Conservation (phyloP, 2,329 filamentous ascomycete genomes). For the Didymella sp. region DNA sequence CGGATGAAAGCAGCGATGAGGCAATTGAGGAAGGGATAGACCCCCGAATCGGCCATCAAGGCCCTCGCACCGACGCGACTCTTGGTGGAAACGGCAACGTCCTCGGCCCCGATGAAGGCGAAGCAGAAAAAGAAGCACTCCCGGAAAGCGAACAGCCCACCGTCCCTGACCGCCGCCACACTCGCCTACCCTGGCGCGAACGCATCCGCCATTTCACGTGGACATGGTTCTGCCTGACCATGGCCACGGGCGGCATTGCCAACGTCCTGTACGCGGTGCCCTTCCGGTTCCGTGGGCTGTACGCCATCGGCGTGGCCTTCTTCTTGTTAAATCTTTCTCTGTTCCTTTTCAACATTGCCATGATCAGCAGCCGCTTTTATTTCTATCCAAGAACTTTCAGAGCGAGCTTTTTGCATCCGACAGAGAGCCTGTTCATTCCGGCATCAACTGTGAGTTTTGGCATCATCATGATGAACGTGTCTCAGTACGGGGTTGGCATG, state of each 20-base stretch:
- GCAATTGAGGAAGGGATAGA: conserved; percentile 2
- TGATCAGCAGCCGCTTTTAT: conserved; percentile 73
- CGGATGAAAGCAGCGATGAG: neutral
- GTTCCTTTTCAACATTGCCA: conserved; percentile 72
- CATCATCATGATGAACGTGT: conserved; percentile 69
- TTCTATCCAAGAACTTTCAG: conserved; percentile 73
- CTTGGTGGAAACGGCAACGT: conserved; percentile 5
- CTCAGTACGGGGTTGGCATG: conserved; percentile 71
- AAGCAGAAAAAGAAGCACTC: neutral
- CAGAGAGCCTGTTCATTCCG: conserved; percentile 79
- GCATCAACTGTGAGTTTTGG: conserved; percentile 72
- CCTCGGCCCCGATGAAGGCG: neutral
- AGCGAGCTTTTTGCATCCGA: conserved; percentile 75
- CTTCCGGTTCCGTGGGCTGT: conserved; percentile 54
- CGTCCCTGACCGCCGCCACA: neutral
- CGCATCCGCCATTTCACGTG: conserved; percentile 71
- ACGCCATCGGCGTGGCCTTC: conserved; percentile 57
- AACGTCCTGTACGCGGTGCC: conserved; percentile 63
- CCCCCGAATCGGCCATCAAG: neutral
- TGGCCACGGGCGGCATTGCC: conserved; percentile 67
- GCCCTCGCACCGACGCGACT: neutral
- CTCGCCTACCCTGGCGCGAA: conserved; percentile 39
- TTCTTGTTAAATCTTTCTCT: conserved; percentile 61
- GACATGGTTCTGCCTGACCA: conserved; percentile 79
- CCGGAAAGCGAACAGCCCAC: neutral